A percentile compares a stretch with the other conserved stretches of the same genome.
Evolutionary conservation across 1,139 yeast species (phyloP).

Genomic region (Candida sojae): DNA sequence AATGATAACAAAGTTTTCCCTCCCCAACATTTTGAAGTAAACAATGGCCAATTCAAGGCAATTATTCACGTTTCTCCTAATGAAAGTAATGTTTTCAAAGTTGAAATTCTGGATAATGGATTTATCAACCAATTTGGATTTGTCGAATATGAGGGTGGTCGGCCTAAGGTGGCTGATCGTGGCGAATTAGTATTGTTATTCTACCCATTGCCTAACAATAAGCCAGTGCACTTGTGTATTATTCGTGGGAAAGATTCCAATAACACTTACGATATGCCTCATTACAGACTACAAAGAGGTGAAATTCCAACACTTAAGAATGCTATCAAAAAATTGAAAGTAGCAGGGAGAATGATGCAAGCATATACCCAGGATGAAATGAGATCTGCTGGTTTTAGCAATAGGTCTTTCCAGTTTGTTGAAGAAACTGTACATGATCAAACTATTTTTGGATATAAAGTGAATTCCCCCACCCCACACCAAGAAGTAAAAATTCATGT

Average conservation of each 20-base stretch:
- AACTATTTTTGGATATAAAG: slow-evolving; percentile 38
- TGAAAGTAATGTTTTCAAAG: slow-evolving; percentile 43
- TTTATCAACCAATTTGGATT: slow-evolving; percentile 30
- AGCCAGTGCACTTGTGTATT: slow-evolving; percentile 80
- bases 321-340: slow-evolving; percentile 77
- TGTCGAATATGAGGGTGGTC: slow-evolving; percentile 20
- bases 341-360: slow-evolving; percentile 89
- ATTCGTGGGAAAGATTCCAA: slow-evolving; percentile 79
- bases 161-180: slow-evolving; percentile 25
- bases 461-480: slow-evolving; percentile 44
- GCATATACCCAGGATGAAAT: slow-evolving; percentile 93
- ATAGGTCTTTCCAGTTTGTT: slow-evolving; percentile 73
- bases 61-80: slow-evolving; percentile 72
- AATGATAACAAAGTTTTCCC: slow-evolving; percentile 59
- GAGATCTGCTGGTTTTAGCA: slow-evolving; percentile 77
- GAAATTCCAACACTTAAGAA: slow-evolving; percentile 73
- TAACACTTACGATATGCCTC: slow-evolving; percentile 72
- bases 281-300: slow-evolving; percentile 46
- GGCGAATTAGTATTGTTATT: slow-evolving; percentile 44
- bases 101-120: slow-evolving; percentile 28
- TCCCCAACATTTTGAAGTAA: slow-evolving; percentile 69
- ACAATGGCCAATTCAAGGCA: slow-evolving; percentile 72
- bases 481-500: slow-evolving; percentile 77
- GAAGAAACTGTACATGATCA: slow-evolving; percentile 54
- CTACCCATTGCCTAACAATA: slow-evolving; percentile 63